A percentile compares a stretch with the other conserved stretches of the same genome.
These are phyloP conservation scores for Eucalyptus marginata DNA, from an alignment of 345 rosid species.

Conservation along the genomic window DNA sequence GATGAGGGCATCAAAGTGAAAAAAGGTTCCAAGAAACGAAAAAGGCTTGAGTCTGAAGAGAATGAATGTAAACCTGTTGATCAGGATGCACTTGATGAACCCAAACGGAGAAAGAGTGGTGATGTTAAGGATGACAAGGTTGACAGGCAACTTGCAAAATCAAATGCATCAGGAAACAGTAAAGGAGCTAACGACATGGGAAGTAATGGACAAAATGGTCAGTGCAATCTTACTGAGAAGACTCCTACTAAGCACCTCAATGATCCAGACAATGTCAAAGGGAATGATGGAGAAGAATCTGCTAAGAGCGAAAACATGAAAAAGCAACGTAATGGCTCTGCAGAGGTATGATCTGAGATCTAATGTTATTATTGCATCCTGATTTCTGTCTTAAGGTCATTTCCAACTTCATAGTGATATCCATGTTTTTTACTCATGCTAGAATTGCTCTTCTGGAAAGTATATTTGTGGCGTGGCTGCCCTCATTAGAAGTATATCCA, in stretches of 20 bases:
- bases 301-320: slow-evolving; percentile 15
- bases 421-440: not conserved
- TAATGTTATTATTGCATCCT: not conserved
- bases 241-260: slow-evolving; percentile 16
- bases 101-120: slow-evolving; percentile 41
- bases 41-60: slow-evolving; percentile 46
- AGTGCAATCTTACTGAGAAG: not conserved
- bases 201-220: not conserved
- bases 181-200: not conserved
- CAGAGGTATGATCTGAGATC: slow-evolving; percentile 27
- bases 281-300: slow-evolving; percentile 26
- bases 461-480: not conserved
- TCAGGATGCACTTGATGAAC: slow-evolving; percentile 24
- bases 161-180: not conserved
- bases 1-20: slow-evolving; percentile 7
- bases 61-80: slow-evolving; percentile 7
- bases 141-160: not conserved
- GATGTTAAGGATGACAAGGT: slow-evolving; percentile 8
- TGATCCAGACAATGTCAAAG: slow-evolving; percentile 18
- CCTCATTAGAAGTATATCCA: not conserved
- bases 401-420: not conserved
- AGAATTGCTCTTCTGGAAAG: not conserved
- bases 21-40: slow-evolving; percentile 63
- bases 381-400: not conserved
- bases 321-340: slow-evolving; percentile 37